Evolutionary conservation across 306 rosid genomes (phyloP).

Genomic region (Vachellia collinsii): DNA sequence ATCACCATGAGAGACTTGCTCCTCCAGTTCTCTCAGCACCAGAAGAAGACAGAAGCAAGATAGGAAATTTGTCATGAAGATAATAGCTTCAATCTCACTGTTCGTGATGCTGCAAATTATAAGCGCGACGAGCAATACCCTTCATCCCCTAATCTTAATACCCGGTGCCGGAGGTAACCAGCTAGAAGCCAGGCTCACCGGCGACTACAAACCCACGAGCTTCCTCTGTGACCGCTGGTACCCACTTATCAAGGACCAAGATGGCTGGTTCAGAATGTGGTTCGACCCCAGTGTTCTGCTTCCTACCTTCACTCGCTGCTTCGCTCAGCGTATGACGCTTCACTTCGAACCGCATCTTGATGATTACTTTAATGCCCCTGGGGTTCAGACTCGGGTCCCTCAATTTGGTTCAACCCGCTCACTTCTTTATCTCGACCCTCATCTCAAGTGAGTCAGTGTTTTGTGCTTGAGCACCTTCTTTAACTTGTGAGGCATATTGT

Average conservation of each 20-base stretch:
- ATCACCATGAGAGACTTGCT: neutral
- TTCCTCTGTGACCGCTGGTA: conserved; percentile 67
- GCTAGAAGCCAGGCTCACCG: conserved; percentile 67
- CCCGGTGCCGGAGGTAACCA: conserved; percentile 96
- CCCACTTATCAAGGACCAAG: conserved; percentile 50
- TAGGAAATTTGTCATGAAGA: conserved; percentile 28
- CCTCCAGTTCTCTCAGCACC: neutral
- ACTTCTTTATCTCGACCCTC: conserved; percentile 79
- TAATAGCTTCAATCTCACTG: neutral
- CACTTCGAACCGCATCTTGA: conserved; percentile 51
- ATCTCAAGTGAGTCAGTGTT: conserved; percentile 56
- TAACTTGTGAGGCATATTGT: neutral
- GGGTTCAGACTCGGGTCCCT: conserved; percentile 70
- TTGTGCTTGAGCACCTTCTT: neutral
- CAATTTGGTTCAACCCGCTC: conserved; percentile 75
- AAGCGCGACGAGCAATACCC: conserved; percentile 29
- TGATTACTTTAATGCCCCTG: conserved; percentile 72
- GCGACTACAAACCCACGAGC: conserved; percentile 57
- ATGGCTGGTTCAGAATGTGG: conserved; percentile 93
- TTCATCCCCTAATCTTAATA: conserved; percentile 70
- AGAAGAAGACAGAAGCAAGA: neutral
- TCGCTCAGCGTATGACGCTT: conserved; percentile 86
- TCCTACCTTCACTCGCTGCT: conserved; percentile 76
- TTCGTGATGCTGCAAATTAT: neutral
- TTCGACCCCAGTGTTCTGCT: conserved; percentile 70